Conservation (phyloP, 2,329 filamentous ascomycete genomes). For the Pochonia chlamydosporia region DNA sequence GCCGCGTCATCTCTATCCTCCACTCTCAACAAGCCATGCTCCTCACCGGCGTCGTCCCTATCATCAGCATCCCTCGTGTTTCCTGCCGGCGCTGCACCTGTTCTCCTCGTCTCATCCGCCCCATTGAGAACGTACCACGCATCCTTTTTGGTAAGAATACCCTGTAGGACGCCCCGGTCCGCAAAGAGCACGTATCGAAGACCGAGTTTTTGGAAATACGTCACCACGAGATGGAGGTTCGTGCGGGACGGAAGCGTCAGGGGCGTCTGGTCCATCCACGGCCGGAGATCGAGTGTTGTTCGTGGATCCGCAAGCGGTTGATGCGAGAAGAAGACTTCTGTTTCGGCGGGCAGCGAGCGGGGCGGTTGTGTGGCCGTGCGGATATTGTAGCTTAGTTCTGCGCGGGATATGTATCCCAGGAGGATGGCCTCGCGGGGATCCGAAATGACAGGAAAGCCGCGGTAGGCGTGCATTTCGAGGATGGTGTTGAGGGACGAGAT, state of each 20-base stretch:
- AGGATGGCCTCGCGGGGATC: slow-evolving; percentile 72
- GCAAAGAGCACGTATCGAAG: slow-evolving; percentile 85
- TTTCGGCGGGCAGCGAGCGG: slow-evolving; percentile 58
- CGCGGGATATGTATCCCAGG: slow-evolving; percentile 89
- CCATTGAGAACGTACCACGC: slow-evolving; percentile 90
- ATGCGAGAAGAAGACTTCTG: slow-evolving; percentile 79
- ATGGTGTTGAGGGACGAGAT: slow-evolving; percentile 68
- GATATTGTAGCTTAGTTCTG: slow-evolving; percentile 80
- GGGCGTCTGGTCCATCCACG: slow-evolving; percentile 99
- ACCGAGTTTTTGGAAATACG: slow-evolving; percentile 92
- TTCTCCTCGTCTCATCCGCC: slow-evolving; percentile 55
- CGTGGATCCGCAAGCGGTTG: slow-evolving; percentile 74
- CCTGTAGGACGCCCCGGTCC: slow-evolving; percentile 74
- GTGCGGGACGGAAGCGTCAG: slow-evolving; percentile 77
- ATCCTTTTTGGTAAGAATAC: slow-evolving; percentile 94
- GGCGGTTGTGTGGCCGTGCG: slow-evolving; percentile 45
- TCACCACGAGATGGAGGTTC: slow-evolving; percentile 76
- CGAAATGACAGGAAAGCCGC: slow-evolving; percentile 86
- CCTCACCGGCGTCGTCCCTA: background rate
- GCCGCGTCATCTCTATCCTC: slow-evolving; percentile 2
- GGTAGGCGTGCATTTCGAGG: slow-evolving; percentile 69
- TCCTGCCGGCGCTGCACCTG: slow-evolving; percentile 18
- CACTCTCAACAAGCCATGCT: slow-evolving; percentile 1
- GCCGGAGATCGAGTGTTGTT: slow-evolving; percentile 77
- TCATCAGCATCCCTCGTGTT: background rate